phyloP scores from a whole-genome alignment of 257 asterid genomes.

The Fraxinus americana region DNA sequence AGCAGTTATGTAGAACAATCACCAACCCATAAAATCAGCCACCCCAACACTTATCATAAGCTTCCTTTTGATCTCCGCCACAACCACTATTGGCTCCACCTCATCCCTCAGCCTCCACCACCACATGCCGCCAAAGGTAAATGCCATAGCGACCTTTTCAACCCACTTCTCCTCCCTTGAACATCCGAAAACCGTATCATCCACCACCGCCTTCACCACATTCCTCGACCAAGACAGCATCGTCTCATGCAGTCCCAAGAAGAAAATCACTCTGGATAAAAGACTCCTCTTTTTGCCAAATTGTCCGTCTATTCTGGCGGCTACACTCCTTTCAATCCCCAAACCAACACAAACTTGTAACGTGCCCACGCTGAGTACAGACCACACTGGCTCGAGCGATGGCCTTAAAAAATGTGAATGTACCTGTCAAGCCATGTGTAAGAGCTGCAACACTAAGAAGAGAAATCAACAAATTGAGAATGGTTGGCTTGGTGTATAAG shows the following conservation, averaged over 20 bases:
- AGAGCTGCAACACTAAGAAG: slow-evolving; percentile 46
- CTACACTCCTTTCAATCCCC: slow-evolving; percentile 80
- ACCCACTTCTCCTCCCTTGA: slow-evolving; percentile 43
- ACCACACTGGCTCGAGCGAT: slow-evolving; percentile 22
- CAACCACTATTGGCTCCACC: slow-evolving; percentile 69
- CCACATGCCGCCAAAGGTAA: slow-evolving; percentile 68
- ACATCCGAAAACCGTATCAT: slow-evolving; percentile 59
- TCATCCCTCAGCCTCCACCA: slow-evolving; percentile 88
- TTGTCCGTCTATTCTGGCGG: slow-evolving; percentile 40
- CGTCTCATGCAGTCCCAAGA: slow-evolving; percentile 73
- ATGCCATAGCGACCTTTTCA: slow-evolving; percentile 61
- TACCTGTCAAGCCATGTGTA: slow-evolving; percentile 40
- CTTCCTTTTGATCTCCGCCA: slow-evolving; percentile 55
- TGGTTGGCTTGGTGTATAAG: slow-evolving; percentile 38
- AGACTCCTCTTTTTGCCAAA: slow-evolving; percentile 35
- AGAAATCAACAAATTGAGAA: slow-evolving; percentile 53
- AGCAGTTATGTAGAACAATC: slow-evolving; percentile 65
- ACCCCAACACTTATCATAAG: slow-evolving; percentile 47
- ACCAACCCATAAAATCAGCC: slow-evolving; percentile 69
- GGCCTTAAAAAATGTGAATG: background rate
- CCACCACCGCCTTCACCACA: slow-evolving; percentile 77
- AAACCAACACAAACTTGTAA: slow-evolving; percentile 63
- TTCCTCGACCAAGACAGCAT: slow-evolving; percentile 59
- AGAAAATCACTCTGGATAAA: slow-evolving; percentile 45
- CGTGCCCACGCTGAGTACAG: slow-evolving; percentile 46